Evolutionary conservation across 2,329 filamentous ascomycete genomes (phyloP), one percentile per base, ranked within the genome.

Genomic region (Diaporthe australafricana): DNA sequence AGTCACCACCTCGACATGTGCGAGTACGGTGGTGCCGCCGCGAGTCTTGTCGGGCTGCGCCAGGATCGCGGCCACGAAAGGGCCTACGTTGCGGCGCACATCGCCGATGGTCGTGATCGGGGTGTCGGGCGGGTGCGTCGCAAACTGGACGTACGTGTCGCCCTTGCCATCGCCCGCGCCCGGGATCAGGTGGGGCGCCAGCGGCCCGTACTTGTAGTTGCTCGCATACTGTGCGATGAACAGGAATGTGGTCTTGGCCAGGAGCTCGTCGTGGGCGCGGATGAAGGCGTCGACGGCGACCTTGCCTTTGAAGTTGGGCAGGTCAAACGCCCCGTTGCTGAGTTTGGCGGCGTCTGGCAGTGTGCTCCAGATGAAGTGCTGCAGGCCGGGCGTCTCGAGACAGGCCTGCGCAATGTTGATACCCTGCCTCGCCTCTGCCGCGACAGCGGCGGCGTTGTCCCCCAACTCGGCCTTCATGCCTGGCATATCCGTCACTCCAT

Each of bases 351-450:
- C 75, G 63, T 80, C 78, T 3, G 84, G 83, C 1, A 80, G 75
- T 0, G 83, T 85, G n/a, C 81, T 83, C 83, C 83, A 85, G 71
- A 85, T 77, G 74, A 81, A 85, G 70, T 84, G 81, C 73, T 84
- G 77, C 5, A 86, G 76, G 0, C 81, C 80, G 0, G 72, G 20
- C 0, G 77, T 81, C 20, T 74, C 70, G 0, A 80, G 78, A 6
- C 83, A 83, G 3, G 83, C 83, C 8, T 77, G 77, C 3, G 83
- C 83, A 11, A 85, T 74, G 30, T 81, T 84, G 75, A 81, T 81
- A 12, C 80, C 84, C 30, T 83, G 82, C 11, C 74, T 77, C 75
- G 85, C 84, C 20, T 82, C 77, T 1, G 78, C 80, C 79, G 17
- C 38, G 2, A 81, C n/a, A 17, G 45, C 62, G 7, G 25, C 20